These are phyloP conservation scores for Fimicolochytrium jonesii DNA, from an alignment of 192 early-diverging fungal genomes.

Conservation along the genomic window DNA sequence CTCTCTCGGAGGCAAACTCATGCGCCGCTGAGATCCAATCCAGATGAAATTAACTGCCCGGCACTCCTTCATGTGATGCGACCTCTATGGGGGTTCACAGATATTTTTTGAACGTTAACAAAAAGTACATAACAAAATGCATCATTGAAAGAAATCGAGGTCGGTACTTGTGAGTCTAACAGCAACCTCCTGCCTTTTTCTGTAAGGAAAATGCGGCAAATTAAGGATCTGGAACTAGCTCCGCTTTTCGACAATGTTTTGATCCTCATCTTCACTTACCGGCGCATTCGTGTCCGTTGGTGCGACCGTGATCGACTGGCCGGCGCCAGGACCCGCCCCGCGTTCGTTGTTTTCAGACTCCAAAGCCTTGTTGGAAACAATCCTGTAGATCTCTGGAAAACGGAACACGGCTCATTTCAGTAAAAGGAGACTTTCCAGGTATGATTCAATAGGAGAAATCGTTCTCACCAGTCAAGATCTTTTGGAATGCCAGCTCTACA, in stretches of 20 bases:
- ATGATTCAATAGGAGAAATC: background rate
- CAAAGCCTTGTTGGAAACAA: conserved; percentile 94
- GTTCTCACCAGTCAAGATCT: conserved; percentile 80
- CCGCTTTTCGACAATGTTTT: too few species aligned
- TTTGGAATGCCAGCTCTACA: conserved; percentile 93
- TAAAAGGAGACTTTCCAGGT: background rate
- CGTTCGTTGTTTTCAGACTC: conserved; percentile 42
- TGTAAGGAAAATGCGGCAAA: too few species aligned
- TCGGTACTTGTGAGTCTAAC: conserved; percentile 4
- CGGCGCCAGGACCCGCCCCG: conserved; percentile 22
- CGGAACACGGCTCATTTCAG: background rate
- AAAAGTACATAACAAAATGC: background rate
- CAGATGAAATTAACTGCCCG: background rate
- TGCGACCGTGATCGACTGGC: conserved; percentile 26
- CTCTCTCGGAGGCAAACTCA: too few species aligned
- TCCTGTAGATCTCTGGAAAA: conserved; percentile 79
- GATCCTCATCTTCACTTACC: too few species aligned
- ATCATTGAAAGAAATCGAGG: background rate
- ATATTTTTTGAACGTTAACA: too few species aligned
- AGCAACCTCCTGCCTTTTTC: conserved; percentile 26
- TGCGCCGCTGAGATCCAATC: too few species aligned
- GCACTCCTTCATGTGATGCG: background rate
- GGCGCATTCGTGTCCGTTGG: conserved; percentile 19
- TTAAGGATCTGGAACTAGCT: too few species aligned
- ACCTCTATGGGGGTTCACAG: background rate